Base-by-base conservation (phyloP, 148 eudicot species). In the Chenopodium quinoa region DNA sequence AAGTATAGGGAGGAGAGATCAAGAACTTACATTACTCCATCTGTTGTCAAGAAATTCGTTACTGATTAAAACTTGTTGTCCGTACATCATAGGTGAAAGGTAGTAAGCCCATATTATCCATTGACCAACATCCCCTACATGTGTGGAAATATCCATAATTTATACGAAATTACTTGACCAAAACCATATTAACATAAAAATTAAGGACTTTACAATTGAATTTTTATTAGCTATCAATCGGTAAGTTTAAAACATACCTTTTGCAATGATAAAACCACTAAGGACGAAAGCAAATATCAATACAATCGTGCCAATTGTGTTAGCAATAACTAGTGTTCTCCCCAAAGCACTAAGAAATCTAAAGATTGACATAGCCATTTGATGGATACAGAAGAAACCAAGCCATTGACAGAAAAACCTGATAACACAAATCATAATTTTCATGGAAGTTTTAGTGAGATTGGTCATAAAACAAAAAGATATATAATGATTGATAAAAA, bases 91-190 rank as follows among this genome's bases (percentile, higher is more conserved):
- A 16, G 96, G 96, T 54, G 96, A 91, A 54, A 78, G 65, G 72
- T 92, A 92, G 78, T 91, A 91, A 27, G 84, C 96, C 96, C 93
- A 92, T 77, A 75, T 84, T 81, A 91, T 88, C 90, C 92, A 91
- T 16, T 85, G 83, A 32, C 76, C 68, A 63, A 88, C 80, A 66
- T 92, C 96, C 85, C 73, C 96, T 92, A 75, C 11, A 11, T 48
- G 13, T 88, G 84, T 88, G 40, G 40, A 37, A 37, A 37, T 37
- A 37, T 37, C 40, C 40, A 37, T 37, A 37, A 3, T 37, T 37
- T 37, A 4, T 37, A 5, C 4, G 40, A 37, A 37, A 3, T 37
- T 3, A 37, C 4, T 3, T 37, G 40, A 37, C 4, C 5, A 37
- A 37, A 37, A 37, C 40, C 40, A 3, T 37, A 37, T 37, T 37